These are phyloP conservation scores for Carex parvula DNA, from an alignment of 176 grass and related monocot genomes.

Conservation along the genomic window DNA sequence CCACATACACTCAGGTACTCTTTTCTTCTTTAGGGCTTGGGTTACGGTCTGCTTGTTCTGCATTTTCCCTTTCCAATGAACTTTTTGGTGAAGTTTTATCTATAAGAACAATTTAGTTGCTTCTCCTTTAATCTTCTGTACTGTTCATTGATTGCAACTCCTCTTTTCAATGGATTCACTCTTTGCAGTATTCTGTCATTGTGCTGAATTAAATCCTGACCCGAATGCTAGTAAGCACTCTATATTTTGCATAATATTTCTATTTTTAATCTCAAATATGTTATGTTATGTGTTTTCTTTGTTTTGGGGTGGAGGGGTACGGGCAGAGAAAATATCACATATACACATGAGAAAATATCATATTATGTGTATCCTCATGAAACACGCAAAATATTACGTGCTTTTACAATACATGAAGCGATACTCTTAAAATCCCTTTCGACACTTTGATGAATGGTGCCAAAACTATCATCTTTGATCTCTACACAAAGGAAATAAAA, in stretches of 20 bases:
- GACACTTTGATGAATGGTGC: neutral
- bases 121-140: neutral
- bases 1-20: conserved; percentile 87
- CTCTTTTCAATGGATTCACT: conserved; percentile 66
- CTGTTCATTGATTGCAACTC: conserved; percentile 36
- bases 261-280: neutral
- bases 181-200: conserved; percentile 80
- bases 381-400: neutral
- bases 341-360: neutral
- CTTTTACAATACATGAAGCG: neutral
- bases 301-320: neutral
- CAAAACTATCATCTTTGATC: neutral
- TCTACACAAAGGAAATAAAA: neutral
- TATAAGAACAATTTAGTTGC: neutral
- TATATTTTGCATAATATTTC: conserved; percentile 3
- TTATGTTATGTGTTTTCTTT: neutral
- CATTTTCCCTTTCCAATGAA: neutral
- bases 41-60: neutral
- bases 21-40: neutral
- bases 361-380: neutral
- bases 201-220: conserved; percentile 91
- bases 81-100: neutral
- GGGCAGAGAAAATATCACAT: neutral
- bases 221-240: conserved; percentile 62
- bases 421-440: neutral